Percentiles rank a stretch among this genome's conserved stretches.
Evolutionary conservation across 2,329 filamentous ascomycete species (phyloP).

Genomic region (Paracoccidioides brasiliensis): DNA sequence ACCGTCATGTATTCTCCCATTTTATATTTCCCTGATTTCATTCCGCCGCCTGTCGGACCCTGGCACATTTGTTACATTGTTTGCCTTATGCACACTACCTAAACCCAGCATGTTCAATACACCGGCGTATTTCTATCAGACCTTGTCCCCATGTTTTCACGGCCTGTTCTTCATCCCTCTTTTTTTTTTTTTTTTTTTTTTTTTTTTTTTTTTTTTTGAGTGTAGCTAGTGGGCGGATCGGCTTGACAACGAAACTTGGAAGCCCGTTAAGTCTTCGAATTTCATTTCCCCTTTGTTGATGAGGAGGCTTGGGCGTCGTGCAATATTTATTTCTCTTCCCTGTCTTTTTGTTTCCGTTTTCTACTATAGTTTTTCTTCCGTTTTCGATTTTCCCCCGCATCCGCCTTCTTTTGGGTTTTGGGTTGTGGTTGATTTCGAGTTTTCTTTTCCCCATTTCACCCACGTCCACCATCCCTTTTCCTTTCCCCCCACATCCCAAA

Average conservation of each 20-base stretch:
- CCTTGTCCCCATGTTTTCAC: background rate
- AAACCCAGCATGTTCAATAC: constrained; percentile 6
- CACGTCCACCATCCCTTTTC: background rate
- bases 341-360: background rate
- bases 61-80: background rate
- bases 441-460: constrained; percentile 1
- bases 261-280: background rate
- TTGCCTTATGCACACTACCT: background rate
- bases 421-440: background rate
- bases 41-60: background rate
- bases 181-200: background rate
- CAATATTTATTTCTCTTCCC: background rate
- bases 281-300: background rate
- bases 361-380: background rate
- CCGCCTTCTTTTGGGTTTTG: background rate
- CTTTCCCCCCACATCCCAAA: background rate
- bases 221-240: background rate
- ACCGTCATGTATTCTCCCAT: constrained; percentile 34
- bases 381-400: background rate
- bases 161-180: background rate
- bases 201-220: background rate
- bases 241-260: background rate
- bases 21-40: constrained; percentile 2
- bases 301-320: background rate
- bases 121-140: constrained; percentile 4